Evolutionary conservation across 1,139 yeast species (phyloP), one percentile per base, ranked within the genome.

Genomic region (Pichia sp.): DNA sequence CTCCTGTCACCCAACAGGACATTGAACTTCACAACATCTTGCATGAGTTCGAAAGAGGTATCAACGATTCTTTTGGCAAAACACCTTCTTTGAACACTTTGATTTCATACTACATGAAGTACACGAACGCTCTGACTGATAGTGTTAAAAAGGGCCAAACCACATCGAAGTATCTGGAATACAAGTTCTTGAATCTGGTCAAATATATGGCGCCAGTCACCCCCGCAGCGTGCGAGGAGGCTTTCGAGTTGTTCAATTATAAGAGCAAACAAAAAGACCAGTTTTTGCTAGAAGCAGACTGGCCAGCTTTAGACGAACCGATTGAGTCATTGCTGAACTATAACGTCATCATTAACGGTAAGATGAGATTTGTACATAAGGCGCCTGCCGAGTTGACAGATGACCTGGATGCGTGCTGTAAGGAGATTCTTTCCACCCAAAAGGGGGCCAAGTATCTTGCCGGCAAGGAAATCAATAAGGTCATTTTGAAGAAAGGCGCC

Each of bases 61-160:
- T 89, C 10, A 78, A 86, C 8, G 74, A 73, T 3, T 81, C 96
- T 0, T 79, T 89, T 54, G 82, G 77, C 40, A 75, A 72, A 0
- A 78, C 81, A 1, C 71, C 87, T 46, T 77, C 93, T 0, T 74
- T 92, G 67, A 93, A 93, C 68, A 92, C 97, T 0, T 82, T 90
- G 5, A 80, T 93, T 36, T 88, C 97, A 0, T 96, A 90, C 66
- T 86, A 84, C 65, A 93, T 90, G 97, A 93, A 90, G 64, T 70
- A 86, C 53, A 86, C 96, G 1, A 85, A 85, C 61, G 62, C 75
- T 1, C 66, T 90, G 8, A 65, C 70, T 1, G 64, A 68, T 11
- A 77, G 80, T 0, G 44, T 73, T 6, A 77, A 78, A 55, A 54
- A 63, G 13, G 5, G 56, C 26, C 38, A 46, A 4, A 41, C 51